Conservation (phyloP, 164 flowering plant species). For the Pachysandra terminalis region DNA sequence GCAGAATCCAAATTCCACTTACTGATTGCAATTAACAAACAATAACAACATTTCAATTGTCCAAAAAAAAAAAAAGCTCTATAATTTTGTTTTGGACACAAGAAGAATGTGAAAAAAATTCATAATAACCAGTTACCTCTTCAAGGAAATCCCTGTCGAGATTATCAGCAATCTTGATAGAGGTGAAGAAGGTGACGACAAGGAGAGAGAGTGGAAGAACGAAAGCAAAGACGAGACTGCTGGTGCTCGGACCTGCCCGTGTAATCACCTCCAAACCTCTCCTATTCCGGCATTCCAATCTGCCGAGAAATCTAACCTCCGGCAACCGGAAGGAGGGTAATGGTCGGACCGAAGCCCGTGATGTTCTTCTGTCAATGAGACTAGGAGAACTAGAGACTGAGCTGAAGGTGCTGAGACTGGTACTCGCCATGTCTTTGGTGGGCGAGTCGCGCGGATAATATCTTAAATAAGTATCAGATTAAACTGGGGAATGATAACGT, state of each 20-base stretch:
- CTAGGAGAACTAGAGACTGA: slow-evolving; percentile 2
- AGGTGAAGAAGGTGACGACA: slow-evolving; percentile 57
- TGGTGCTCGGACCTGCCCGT: slow-evolving; percentile 48
- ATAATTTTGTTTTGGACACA: no score
- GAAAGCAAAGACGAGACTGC: slow-evolving; percentile 57
- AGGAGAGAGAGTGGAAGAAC: slow-evolving; percentile 72
- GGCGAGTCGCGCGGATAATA: background rate
- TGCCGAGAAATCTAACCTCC: slow-evolving; percentile 9
- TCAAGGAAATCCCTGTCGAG: slow-evolving; percentile 74
- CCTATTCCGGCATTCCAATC: slow-evolving; percentile 11
- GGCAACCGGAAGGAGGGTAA: background rate
- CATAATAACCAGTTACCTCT: slow-evolving; percentile 46
- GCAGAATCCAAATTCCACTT: slow-evolving; percentile 1
- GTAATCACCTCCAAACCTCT: slow-evolving; percentile 30
- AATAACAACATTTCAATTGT: background rate
- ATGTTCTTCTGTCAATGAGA: background rate
- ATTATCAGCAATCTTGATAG: slow-evolving; percentile 65
- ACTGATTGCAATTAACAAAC: no score
- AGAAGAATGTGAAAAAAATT: background rate
- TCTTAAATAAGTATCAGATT: background rate
- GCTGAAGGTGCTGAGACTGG: slow-evolving; percentile 17
- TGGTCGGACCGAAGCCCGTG: background rate
- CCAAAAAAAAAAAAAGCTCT: no score
- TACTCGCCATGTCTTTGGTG: slow-evolving; percentile 14
- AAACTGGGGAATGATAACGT: no score